Evolutionary conservation across 2,329 filamentous ascomycete species (phyloP).

Genomic region (Scorias spongiosa): DNA sequence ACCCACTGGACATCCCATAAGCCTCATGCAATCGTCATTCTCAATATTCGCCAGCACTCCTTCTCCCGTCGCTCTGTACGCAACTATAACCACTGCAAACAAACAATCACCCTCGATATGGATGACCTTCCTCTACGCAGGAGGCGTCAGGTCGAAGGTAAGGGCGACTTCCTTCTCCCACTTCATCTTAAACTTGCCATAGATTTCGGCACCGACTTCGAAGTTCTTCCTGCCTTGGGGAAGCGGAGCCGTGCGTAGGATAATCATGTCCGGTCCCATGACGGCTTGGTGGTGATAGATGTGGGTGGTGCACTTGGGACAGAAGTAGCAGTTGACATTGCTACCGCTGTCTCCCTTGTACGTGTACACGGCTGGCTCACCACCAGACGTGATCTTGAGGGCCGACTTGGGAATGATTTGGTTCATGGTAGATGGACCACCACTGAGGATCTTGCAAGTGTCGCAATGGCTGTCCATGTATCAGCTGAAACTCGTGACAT

Average conservation of each 20-base stretch:
- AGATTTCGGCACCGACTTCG: slow-evolving; percentile 38
- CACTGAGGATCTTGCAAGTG: slow-evolving; percentile 40
- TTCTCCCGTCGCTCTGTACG: too few relatives aligned
- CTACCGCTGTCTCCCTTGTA: slow-evolving; percentile 41
- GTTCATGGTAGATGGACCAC: slow-evolving; percentile 38
- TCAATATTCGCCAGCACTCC: too few relatives aligned
- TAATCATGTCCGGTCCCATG: slow-evolving; percentile 35
- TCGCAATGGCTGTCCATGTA: slow-evolving; percentile 35
- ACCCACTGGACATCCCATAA: too few relatives aligned
- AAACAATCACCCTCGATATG: too few relatives aligned
- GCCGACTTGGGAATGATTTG: slow-evolving; percentile 35
- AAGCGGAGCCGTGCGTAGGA: slow-evolving; percentile 37
- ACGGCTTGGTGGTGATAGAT: slow-evolving; percentile 41
- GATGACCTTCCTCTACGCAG: slow-evolving; percentile 13
- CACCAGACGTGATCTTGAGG: slow-evolving; percentile 38
- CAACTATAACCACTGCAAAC: too few relatives aligned
- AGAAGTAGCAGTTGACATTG: slow-evolving; percentile 42
- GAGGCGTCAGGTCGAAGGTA: slow-evolving; percentile 31
- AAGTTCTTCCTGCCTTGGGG: slow-evolving; percentile 31
- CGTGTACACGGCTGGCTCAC: slow-evolving; percentile 33
- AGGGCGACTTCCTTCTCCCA: slow-evolving; percentile 39
- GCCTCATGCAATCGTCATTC: too few relatives aligned
- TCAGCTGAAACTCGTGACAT: not conserved
- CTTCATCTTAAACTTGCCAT: slow-evolving; percentile 33
- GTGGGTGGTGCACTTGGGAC: slow-evolving; percentile 40